Evolutionary conservation across 2,329 filamentous ascomycete species (phyloP).

Genomic region (Camillea tinctor): DNA sequence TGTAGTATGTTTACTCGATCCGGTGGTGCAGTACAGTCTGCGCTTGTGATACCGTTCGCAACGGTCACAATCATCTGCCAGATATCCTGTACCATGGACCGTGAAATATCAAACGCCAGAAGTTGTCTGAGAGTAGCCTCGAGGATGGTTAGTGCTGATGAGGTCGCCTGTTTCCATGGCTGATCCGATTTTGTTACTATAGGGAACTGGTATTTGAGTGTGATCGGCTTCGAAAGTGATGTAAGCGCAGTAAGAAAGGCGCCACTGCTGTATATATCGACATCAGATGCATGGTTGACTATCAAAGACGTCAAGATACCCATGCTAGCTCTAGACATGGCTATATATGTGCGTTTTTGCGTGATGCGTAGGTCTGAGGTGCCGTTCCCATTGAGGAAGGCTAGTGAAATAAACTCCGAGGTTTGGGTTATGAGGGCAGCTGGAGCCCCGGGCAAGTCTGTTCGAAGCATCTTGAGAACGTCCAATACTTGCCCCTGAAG

Average conservation of each 20-base stretch:
- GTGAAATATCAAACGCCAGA: slow-evolving; percentile 46
- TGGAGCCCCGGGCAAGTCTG: slow-evolving; percentile 63
- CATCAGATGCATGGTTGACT: slow-evolving; percentile 56
- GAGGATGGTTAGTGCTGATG: slow-evolving; percentile 66
- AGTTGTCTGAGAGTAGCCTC: slow-evolving; percentile 63
- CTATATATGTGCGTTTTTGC: slow-evolving; percentile 76
- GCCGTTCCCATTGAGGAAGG: slow-evolving; percentile 51
- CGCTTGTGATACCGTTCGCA: slow-evolving; percentile 66
- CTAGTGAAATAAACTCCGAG: slow-evolving; percentile 68
- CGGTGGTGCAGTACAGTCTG: slow-evolving; percentile 53
- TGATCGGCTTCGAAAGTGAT: slow-evolving; percentile 68
- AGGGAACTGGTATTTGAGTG: slow-evolving; percentile 77
- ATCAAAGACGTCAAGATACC: slow-evolving; percentile 62
- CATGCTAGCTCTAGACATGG: slow-evolving; percentile 83
- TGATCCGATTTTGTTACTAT: slow-evolving; percentile 67
- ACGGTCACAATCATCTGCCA: slow-evolving; percentile 69
- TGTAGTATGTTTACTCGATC: slow-evolving; percentile 49
- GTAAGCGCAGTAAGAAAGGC: slow-evolving; percentile 64
- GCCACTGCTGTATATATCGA: slow-evolving; percentile 68
- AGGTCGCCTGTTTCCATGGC: slow-evolving; percentile 80
- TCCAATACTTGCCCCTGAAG: slow-evolving; percentile 70
- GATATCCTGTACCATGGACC: slow-evolving; percentile 51
- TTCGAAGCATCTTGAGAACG: slow-evolving; percentile 65
- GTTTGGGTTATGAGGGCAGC: slow-evolving; percentile 68
- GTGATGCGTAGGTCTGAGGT: slow-evolving; percentile 35